These are phyloP conservation scores for Lepraria neglecta DNA, from an alignment of 495 filamentous ascomycete species.

Conservation along the genomic window DNA sequence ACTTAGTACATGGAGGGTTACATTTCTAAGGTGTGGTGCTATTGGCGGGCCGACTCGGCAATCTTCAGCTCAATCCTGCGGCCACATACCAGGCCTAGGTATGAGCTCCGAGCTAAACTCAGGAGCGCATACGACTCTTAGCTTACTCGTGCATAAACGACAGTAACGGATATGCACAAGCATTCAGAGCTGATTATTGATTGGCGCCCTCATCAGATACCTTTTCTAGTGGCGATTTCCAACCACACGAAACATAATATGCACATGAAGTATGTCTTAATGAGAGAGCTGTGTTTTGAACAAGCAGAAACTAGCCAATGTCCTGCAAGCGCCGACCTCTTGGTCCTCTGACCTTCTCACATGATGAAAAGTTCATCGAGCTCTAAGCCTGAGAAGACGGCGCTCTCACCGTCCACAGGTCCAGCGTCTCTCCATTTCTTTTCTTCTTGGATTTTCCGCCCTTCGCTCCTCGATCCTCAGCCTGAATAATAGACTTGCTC, in stretches of 20 bases:
- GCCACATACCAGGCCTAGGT: not conserved
- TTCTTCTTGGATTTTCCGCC: slow-evolving; percentile 45
- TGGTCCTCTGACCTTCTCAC: too few relatives aligned
- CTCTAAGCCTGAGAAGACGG: not conserved
- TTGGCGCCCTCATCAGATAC: not conserved
- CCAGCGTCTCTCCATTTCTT: slow-evolving; percentile 40
- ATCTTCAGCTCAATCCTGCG: slow-evolving; percentile 8
- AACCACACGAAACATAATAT: slow-evolving; percentile 9
- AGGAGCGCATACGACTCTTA: too few relatives aligned
- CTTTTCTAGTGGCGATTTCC: not conserved
- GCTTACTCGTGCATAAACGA: not conserved
- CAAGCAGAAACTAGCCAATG: too few relatives aligned
- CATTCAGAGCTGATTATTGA: not conserved
- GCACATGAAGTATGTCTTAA: slow-evolving; percentile 4
- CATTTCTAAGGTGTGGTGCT: not conserved
- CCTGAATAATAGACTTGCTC: slow-evolving; percentile 66
- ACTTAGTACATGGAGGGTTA: not conserved
- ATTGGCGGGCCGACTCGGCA: slow-evolving; percentile 7
- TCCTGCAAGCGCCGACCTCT: too few relatives aligned
- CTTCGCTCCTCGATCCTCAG: slow-evolving; percentile 43
- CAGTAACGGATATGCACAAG: too few relatives aligned
- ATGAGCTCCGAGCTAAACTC: too few relatives aligned
- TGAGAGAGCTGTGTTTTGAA: not conserved
- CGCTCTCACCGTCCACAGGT: slow-evolving; percentile 38
- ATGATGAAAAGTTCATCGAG: too few relatives aligned